Percentiles rank a stretch among this genome's conserved stretches.
phyloP scores from a whole-genome alignment of 1,284 basidiomycete genomes.

The Inonotus obliquus region DNA sequence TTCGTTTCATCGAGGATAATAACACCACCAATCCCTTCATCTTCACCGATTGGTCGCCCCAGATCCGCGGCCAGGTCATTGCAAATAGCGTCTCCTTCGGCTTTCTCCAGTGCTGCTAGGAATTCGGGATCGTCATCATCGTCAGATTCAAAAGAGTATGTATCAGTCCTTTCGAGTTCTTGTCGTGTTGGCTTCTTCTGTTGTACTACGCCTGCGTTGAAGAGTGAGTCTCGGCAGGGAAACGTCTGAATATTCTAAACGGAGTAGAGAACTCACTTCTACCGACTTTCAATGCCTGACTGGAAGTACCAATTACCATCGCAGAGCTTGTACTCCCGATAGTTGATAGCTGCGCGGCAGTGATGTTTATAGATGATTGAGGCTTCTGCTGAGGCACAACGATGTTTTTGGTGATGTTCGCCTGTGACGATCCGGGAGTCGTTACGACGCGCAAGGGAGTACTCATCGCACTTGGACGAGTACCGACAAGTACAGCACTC shows the following conservation, averaged over 20 bases:
- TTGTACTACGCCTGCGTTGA: background rate
- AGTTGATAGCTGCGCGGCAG: background rate
- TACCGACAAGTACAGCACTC: constrained; percentile 24
- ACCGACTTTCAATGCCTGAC: background rate
- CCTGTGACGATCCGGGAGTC: background rate
- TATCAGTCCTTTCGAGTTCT: constrained; percentile 31
- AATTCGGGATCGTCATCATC: constrained; percentile 57
- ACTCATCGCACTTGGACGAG: constrained; percentile 22
- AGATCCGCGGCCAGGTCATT: constrained; percentile 23
- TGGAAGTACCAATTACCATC: background rate
- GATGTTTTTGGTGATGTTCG: background rate
- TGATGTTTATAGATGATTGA: background rate
- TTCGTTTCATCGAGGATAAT: constrained; percentile 15
- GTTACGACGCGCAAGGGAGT: constrained; percentile 8
- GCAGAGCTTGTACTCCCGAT: background rate
- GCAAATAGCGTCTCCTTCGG: constrained; percentile 45
- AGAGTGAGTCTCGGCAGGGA: too few relatives aligned
- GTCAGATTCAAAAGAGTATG: constrained; percentile 52
- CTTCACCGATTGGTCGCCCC: constrained; percentile 42
- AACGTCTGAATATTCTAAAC: background rate
- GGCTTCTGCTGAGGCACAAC: constrained; percentile 19
- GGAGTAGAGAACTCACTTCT: background rate
- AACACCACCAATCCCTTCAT: constrained; percentile 32
- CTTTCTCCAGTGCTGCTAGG: constrained; percentile 53
- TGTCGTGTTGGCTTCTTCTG: background rate